Conservation (phyloP, 106 monocot genomes). For the Ottelia alismoides region DNA sequence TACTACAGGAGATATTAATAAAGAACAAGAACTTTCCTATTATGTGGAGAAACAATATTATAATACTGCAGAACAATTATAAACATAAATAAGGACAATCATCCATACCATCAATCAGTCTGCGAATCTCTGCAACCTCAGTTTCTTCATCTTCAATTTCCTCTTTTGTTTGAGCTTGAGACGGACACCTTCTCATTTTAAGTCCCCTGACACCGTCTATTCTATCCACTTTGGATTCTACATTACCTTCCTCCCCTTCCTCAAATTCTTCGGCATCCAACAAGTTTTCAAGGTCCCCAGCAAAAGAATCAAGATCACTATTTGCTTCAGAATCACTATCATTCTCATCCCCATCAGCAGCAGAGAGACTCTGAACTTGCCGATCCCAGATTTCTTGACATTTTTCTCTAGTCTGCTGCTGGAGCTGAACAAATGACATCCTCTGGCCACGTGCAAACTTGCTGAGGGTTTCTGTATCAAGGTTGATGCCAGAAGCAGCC, state of each 20-base stretch:
- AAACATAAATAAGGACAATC: too few species aligned
- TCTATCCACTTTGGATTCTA: conserved; percentile 41
- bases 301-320: conserved; percentile 99
- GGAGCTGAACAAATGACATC: conserved; percentile 97
- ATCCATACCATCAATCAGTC: conserved; percentile 74
- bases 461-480: conserved; percentile 68
- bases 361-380: conserved; percentile 87
- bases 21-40: too few species aligned
- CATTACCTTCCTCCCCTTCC: conserved; percentile 48
- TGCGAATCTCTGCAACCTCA: conserved; percentile 51
- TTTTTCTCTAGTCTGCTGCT: conserved; percentile 97
- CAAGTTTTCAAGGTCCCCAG: conserved; percentile 98
- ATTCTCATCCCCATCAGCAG: conserved; percentile 66
- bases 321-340: conserved; percentile 79
- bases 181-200: conserved; percentile 84
- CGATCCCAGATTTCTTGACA: conserved; percentile 99
- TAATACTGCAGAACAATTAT: too few species aligned
- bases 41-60: too few species aligned
- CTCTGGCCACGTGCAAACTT: conserved; percentile 96
- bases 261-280: conserved; percentile 94
- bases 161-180: conserved; percentile 69
- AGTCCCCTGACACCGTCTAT: conserved; percentile 58
- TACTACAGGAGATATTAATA: too few species aligned
- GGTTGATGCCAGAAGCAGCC: conserved; percentile 69
- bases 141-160: conserved; percentile 83